Evolutionary conservation across 805 yeast species (phyloP).

Genomic region (Zygoascus biomembranicola): DNA sequence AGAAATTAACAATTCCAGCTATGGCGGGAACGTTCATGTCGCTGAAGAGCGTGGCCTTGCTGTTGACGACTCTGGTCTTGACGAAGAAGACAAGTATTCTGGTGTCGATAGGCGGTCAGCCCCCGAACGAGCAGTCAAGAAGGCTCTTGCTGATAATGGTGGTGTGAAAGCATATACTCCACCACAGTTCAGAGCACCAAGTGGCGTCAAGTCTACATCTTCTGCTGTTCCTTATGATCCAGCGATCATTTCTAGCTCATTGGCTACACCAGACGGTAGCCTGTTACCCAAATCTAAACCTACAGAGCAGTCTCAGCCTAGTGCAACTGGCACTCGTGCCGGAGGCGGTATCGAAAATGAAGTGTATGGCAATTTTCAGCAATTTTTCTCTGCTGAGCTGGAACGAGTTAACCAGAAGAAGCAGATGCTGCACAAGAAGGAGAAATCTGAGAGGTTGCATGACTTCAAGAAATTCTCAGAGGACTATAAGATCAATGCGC

Average conservation of each 20-base stretch:
- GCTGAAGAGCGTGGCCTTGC: slow-evolving; percentile 84
- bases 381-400: slow-evolving; percentile 26
- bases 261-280: slow-evolving; percentile 15
- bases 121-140: background rate
- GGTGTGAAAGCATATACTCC: slow-evolving; percentile 17
- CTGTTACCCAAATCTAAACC: slow-evolving; percentile 3
- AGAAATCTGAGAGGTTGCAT: slow-evolving; percentile 26
- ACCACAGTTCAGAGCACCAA: slow-evolving; percentile 22
- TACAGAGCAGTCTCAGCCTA: background rate
- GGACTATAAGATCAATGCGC: slow-evolving; percentile 53
- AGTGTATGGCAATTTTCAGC: slow-evolving; percentile 24
- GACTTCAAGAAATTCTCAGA: slow-evolving; percentile 68
- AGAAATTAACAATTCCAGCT: slow-evolving; percentile 66
- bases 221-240: slow-evolving; percentile 46
- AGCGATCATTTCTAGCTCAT: slow-evolving; percentile 43
- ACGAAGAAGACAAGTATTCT: slow-evolving; percentile 93
- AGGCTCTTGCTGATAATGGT: slow-evolving; percentile 1
- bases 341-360: slow-evolving; percentile 19
- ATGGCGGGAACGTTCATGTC: slow-evolving; percentile 64
- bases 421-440: slow-evolving; percentile 22
- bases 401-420: slow-evolving; percentile 24
- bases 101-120: slow-evolving; percentile 59
- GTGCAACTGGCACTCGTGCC: background rate
- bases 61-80: slow-evolving; percentile 77
- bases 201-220: slow-evolving; percentile 13